phyloP scores from a whole-genome alignment of 2,329 filamentous ascomycete species.

The Mollisiaceae sp. region DNA sequence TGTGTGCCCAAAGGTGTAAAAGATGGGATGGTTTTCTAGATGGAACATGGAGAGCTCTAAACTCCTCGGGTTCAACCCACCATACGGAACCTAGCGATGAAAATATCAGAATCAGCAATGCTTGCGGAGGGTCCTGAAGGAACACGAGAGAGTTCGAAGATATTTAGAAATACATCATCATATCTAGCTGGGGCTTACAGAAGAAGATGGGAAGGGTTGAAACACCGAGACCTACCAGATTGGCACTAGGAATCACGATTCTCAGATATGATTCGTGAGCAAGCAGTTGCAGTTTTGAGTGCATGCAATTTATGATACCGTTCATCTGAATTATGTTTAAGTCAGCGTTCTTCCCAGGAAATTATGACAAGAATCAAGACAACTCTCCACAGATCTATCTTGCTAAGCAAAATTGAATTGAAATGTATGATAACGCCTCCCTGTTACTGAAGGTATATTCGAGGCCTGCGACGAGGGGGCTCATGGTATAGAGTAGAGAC shows the following conservation, averaged over 20 bases:
- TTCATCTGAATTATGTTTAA: slow-evolving; percentile 57
- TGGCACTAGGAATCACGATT: slow-evolving; percentile 85
- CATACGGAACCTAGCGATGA: not conserved
- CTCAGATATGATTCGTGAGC: slow-evolving; percentile 76
- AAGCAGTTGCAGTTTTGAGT: slow-evolving; percentile 92
- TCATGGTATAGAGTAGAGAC: not conserved
- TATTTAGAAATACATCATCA: not conserved
- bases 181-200: not conserved
- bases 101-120: not conserved
- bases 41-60: not conserved
- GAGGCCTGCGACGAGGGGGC: not conserved
- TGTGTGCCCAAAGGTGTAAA: not conserved
- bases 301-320: slow-evolving; percentile 75
- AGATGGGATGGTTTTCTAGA: not conserved
- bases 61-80: not conserved
- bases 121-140: not conserved
- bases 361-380: not conserved
- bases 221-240: slow-evolving; percentile 68
- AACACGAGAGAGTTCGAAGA: not conserved
- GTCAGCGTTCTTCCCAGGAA: not conserved
- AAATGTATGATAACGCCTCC: not conserved
- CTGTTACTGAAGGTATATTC: not conserved
- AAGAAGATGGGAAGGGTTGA: not conserved
- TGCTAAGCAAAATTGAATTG: not conserved
- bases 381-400: not conserved